phyloP scores from a whole-genome alignment of 73 alveolate species.

The Blepharisma japonicum region DNA sequence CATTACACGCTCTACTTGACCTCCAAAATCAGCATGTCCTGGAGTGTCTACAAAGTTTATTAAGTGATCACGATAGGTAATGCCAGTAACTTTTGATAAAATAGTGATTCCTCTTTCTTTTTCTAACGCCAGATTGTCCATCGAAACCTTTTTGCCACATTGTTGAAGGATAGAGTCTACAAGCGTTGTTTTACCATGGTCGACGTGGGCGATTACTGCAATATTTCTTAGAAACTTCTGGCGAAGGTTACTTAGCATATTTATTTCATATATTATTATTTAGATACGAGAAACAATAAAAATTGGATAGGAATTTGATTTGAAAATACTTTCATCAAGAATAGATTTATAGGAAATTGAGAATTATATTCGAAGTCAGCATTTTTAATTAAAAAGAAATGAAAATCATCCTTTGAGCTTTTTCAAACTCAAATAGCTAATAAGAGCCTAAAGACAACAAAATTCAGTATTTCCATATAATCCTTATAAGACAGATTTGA shows the following conservation, averaged over 20 bases:
- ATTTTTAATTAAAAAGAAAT: not conserved
- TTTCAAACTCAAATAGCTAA: no score
- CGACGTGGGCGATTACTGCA: constrained; percentile 96
- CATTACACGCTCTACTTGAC: constrained; percentile 86
- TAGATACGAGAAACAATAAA: no score
- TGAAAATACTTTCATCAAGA: no score
- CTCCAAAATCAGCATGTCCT: constrained; percentile 93
- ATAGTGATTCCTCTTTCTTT: constrained; percentile 45
- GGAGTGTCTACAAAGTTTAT: constrained; percentile 93
- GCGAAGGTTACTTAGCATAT: not conserved
- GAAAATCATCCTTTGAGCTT: no score
- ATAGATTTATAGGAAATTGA: no score
- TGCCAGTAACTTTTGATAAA: constrained; percentile 55
- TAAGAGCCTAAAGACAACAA: no score
- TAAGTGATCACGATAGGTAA: constrained; percentile 37
- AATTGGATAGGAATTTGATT: no score
- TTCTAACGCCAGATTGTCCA: constrained; percentile 84
- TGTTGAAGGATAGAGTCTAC: constrained; percentile 83
- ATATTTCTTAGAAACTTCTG: constrained; percentile 35
- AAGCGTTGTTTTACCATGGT: constrained; percentile 95
- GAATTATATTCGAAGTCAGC: not conserved
- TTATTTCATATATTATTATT: no score
- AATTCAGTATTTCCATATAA: no score
- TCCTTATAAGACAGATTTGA: no score
- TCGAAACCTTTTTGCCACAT: constrained; percentile 84